These are phyloP conservation scores for Podospora fimiseda DNA, from an alignment of 495 filamentous ascomycete species.

Conservation along the genomic window DNA sequence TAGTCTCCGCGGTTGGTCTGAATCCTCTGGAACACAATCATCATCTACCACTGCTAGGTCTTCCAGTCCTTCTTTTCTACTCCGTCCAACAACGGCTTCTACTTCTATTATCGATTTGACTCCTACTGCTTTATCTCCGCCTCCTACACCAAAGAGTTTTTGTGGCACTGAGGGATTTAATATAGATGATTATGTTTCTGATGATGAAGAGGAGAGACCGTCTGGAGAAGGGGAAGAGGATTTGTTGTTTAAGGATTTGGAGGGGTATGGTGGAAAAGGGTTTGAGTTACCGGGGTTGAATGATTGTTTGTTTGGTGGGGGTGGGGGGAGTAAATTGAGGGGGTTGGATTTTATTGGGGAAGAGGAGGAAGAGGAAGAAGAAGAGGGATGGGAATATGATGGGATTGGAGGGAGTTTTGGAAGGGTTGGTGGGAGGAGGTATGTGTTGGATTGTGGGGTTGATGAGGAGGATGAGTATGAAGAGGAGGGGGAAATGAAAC, in stretches of 20 bases:
- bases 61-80: constrained; percentile 30
- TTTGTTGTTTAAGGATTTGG: constrained; percentile 35
- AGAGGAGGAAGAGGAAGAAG: background rate
- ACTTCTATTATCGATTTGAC: constrained; percentile 36
- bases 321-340: background rate
- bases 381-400: background rate
- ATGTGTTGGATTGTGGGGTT: constrained; percentile 4
- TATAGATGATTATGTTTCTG: constrained; percentile 36
- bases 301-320: constrained; percentile 8
- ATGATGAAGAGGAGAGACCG: constrained; percentile 29
- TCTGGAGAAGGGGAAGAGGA: constrained; percentile 37
- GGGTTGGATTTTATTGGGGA: background rate
- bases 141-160: constrained; percentile 3
- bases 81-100: constrained; percentile 35
- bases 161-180: constrained; percentile 24
- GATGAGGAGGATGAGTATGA: constrained; percentile 2
- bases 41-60: constrained; percentile 24
- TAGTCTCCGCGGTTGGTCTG: constrained; percentile 34
- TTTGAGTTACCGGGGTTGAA: constrained; percentile 33
- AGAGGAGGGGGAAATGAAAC: background rate
- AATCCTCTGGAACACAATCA: constrained; percentile 32
- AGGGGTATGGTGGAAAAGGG: constrained; percentile 28
- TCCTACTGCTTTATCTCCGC: constrained; percentile 13
- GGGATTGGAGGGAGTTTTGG: background rate
- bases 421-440: background rate